Conservation (phyloP, 345 rosid species). For the Alliaria petiolata region DNA sequence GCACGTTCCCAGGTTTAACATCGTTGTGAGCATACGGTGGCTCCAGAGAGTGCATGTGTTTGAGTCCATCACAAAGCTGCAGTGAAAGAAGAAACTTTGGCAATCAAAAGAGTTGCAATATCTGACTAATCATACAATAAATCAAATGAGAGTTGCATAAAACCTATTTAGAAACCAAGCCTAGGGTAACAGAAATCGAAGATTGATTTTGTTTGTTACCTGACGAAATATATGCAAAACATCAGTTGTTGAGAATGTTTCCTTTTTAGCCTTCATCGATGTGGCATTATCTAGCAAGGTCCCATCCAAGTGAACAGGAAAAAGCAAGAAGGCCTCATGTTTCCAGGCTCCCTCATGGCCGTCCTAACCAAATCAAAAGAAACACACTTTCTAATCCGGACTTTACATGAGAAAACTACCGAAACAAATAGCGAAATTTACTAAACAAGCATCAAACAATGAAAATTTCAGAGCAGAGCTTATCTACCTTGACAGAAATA, state of each 20-base stretch:
- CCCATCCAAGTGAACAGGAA: slow-evolving; percentile 98
- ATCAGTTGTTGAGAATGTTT: slow-evolving; percentile 73
- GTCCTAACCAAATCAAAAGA: slow-evolving; percentile 43
- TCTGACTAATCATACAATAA: background rate
- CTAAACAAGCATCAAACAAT: background rate
- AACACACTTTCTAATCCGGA: slow-evolving; percentile 19
- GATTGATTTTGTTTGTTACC: slow-evolving; percentile 37
- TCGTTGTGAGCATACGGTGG: slow-evolving; percentile 99
- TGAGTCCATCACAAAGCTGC: slow-evolving; percentile 96
- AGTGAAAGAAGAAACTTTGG: slow-evolving; percentile 6
- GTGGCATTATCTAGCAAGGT: slow-evolving; percentile 79
- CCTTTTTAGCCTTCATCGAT: slow-evolving; percentile 84
- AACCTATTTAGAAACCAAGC: background rate
- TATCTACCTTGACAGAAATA: slow-evolving; percentile 72
- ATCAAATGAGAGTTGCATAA: background rate
- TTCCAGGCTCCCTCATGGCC: slow-evolving; percentile 74
- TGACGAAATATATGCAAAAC: slow-evolving; percentile 91
- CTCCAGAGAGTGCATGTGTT: slow-evolving; percentile 87
- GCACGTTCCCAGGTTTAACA: slow-evolving; percentile 96
- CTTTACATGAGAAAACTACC: slow-evolving; percentile 1
- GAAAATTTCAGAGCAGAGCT: background rate
- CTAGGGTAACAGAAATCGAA: background rate
- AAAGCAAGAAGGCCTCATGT: slow-evolving; percentile 93
- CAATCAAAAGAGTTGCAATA: background rate
- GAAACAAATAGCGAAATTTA: background rate